Evolutionary conservation across 768 basidiomycete genomes (phyloP), one percentile per base, ranked within the genome.

Genomic region (Pleurotus citrinopileatus): DNA sequence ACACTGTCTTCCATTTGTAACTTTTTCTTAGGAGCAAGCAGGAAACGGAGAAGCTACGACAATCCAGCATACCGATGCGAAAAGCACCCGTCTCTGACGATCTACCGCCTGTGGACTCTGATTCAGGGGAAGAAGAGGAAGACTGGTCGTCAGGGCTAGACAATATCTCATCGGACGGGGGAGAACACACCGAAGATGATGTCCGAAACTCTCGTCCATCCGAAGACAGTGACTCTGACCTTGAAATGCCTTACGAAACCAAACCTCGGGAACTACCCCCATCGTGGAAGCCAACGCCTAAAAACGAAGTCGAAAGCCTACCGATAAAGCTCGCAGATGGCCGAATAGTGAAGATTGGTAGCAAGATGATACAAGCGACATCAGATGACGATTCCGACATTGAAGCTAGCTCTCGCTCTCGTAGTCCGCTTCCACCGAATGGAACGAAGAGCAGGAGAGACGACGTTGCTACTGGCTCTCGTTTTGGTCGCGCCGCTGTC

Each of bases 301-400:
- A 74, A 32, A 73, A 76, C 55, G 77, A 75, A 42, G 75, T 88
- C 43, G 74, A 79, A 46, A 76, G 87, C 13, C 73, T 96, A 26
- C 92, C 95, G 8, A 94, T 96, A 63, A 98, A 97, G 69, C 76
- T 96, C 2, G 76, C 86, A 2, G 79, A 89, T 58, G 95, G 95
- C 0, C 82, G 80, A 56, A 79, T 98, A 58, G 81, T 86, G 63
- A 70, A 81, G 54, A 83, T 79, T 22, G 79, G 77, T 40, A 72
- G 63, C 38, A 77, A 73, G 23, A 50, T 36, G 69, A 67, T 57
- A 62, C 60, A 46, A 54, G 51, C 54, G n/a, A 54, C 38, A 54
- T 59, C 26, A 34, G 59, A 50, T 26, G 61, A 67, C 36, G 57
- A 60, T 44, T 68, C 70, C 22, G 63, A 63, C 20, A 61, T 57